Percentiles rank a stretch among this genome's conserved stretches.
Conservation (phyloP, 345 rosid genomes). For the Linum usitatissimum region DNA sequence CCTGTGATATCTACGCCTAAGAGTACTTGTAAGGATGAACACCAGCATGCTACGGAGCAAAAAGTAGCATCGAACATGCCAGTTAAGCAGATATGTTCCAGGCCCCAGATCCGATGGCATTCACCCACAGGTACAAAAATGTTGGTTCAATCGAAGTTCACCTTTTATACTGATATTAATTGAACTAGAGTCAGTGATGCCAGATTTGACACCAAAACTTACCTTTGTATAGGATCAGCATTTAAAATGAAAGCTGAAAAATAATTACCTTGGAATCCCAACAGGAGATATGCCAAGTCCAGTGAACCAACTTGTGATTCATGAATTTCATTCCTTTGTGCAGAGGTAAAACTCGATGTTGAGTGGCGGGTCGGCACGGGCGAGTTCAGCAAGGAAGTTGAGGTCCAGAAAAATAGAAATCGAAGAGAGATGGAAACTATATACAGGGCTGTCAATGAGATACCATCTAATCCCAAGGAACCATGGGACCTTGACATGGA, state of each 20-base stretch:
- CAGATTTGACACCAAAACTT: no score
- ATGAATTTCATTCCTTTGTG: constrained; percentile 28
- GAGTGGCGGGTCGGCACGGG: constrained; percentile 73
- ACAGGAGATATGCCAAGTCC: no score
- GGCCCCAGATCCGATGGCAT: constrained; percentile 56
- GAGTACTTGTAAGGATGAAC: constrained; percentile 16
- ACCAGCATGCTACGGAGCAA: background rate
- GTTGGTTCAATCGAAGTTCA: constrained; percentile 9
- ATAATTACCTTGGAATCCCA: no score
- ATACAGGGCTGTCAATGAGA: constrained; percentile 38
- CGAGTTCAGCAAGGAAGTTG: constrained; percentile 87
- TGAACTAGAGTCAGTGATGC: no score
- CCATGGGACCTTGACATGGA: constrained; percentile 98
- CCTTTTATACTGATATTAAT: constrained; percentile 3
- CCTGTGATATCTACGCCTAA: constrained; percentile 8
- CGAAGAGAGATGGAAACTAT: constrained; percentile 73
- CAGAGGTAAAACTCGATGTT: constrained; percentile 51
- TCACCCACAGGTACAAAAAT: constrained; percentile 68
- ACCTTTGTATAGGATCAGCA: no score
- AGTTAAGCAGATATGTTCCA: constrained; percentile 35
- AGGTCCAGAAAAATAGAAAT: constrained; percentile 69
- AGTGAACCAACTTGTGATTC: constrained; percentile 8
- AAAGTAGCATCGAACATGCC: constrained; percentile 21
- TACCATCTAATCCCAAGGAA: constrained; percentile 80
- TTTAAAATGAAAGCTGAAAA: no score